Evolutionary conservation across 2,329 filamentous ascomycete genomes (phyloP).

Genomic region (Aciculosporium take): DNA sequence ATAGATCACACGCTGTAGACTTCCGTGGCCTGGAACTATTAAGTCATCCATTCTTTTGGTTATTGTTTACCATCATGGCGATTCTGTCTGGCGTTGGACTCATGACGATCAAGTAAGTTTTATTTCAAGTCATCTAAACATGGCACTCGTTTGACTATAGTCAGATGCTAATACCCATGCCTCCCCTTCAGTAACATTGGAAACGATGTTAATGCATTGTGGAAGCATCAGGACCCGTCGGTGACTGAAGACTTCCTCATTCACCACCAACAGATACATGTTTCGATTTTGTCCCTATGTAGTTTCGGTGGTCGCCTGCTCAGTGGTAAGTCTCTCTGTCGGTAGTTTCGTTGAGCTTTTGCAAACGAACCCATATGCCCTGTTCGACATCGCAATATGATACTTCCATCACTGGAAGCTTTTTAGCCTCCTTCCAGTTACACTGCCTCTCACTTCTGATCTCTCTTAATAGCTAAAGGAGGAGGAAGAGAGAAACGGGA

Average conservation of each 20-base stretch:
- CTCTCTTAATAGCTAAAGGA: background rate
- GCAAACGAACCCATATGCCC: background rate
- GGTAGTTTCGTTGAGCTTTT: background rate
- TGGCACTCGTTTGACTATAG: background rate
- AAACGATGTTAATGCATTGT: conserved; percentile 74
- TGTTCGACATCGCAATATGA: background rate
- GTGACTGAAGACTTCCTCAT: conserved; percentile 62
- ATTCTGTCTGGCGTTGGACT: conserved; percentile 85
- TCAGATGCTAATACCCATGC: conserved; percentile 1
- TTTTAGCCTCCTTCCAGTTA: background rate
- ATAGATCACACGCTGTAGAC: conserved; percentile 73
- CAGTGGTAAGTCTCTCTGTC: conserved; percentile 40
- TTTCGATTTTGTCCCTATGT: conserved; percentile 81
- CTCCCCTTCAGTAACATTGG: conserved; percentile 77
- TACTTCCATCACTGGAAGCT: background rate
- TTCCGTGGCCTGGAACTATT: conserved; percentile 72
- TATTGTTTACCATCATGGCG: conserved; percentile 74
- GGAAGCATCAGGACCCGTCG: conserved; percentile 69
- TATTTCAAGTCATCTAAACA: background rate
- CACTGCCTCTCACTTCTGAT: too few species aligned
- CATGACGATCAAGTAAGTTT: conserved; percentile 93
- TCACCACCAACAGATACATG: conserved; percentile 74
- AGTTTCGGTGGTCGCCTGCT: conserved; percentile 72
- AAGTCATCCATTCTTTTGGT: conserved; percentile 69
- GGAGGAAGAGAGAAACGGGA: background rate